phyloP scores from a whole-genome alignment of 257 asterid species.

The Anisodus acutangulus region DNA sequence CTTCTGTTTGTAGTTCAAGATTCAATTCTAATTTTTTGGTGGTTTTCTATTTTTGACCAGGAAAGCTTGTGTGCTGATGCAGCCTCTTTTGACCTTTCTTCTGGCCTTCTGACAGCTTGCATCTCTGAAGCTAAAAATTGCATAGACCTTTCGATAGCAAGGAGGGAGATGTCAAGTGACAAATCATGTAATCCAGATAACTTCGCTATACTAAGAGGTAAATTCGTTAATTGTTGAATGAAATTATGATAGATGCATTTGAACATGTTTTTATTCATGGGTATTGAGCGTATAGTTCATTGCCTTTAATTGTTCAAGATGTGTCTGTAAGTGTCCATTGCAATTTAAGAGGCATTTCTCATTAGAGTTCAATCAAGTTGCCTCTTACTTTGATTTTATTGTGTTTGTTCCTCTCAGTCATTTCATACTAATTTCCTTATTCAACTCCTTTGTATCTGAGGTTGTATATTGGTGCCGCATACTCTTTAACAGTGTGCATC shows the following conservation, averaged over 20 bases:
- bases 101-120: conserved; percentile 87
- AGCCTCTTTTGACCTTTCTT: conserved; percentile 93
- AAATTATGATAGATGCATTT: conserved; percentile 2
- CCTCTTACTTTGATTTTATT: conserved; percentile 1
- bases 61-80: conserved; percentile 98
- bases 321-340: not conserved
- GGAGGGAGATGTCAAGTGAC: conserved; percentile 80
- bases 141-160: conserved; percentile 65
- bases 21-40: conserved; percentile 33
- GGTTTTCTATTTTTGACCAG: conserved; percentile 40
- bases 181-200: conserved; percentile 89
- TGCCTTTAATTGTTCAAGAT: conserved; percentile 18
- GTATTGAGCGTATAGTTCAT: conserved; percentile 17
- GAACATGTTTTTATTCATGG: conserved; percentile 5
- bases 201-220: conserved; percentile 95
- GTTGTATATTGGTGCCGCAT: not conserved
- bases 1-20: conserved; percentile 15
- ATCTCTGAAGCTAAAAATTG: conserved; percentile 88
- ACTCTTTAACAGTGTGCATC: conserved; percentile 39
- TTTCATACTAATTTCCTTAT: conserved; percentile 1
- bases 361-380: conserved; percentile 10
- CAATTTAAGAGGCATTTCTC: not conserved
- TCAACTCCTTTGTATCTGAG: conserved; percentile 16
- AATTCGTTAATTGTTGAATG: not conserved
- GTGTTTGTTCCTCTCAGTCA: conserved; percentile 3